Conservation (phyloP, 1,284 basidiomycete species). For the Melampsora americana region DNA sequence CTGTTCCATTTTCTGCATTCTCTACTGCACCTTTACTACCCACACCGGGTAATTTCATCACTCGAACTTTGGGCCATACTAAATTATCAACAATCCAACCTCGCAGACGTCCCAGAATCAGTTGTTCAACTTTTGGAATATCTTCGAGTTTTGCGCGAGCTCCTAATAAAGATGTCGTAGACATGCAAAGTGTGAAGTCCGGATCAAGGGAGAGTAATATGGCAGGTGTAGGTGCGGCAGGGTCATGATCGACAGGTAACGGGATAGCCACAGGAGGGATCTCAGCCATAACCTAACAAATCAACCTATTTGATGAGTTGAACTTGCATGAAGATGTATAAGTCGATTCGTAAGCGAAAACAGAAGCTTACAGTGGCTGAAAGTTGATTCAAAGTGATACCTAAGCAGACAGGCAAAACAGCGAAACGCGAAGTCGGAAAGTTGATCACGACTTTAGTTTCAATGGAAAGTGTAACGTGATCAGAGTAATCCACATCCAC, state of each 20-base stretch:
- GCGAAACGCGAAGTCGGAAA: conserved; percentile 61
- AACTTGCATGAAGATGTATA: conserved; percentile 43
- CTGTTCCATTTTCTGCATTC: conserved; percentile 99
- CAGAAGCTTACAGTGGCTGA: conserved; percentile 57
- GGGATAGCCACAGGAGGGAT: conserved; percentile 49
- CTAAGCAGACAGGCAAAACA: conserved; percentile 60
- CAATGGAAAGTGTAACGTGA: conserved; percentile 58
- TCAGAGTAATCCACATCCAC: conserved; percentile 62
- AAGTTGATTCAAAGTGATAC: conserved; percentile 59
- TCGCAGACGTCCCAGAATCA: conserved; percentile 59
- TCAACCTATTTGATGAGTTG: conserved; percentile 50
- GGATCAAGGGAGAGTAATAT: conserved; percentile 58
- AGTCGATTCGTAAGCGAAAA: conserved; percentile 13
- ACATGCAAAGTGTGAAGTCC: conserved; percentile 61
- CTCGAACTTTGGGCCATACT: conserved; percentile 59
- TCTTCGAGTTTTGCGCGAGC: conserved; percentile 62
- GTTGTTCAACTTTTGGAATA: conserved; percentile 63
- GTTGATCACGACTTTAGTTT: conserved; percentile 61
- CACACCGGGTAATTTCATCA: conserved; percentile 56
- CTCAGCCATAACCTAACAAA: conserved; percentile 45
- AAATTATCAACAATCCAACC: conserved; percentile 58
- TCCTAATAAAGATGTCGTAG: conserved; percentile 60
- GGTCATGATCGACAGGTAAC: conserved; percentile 36
- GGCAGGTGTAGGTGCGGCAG: conserved; percentile 56
- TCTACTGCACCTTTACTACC: conserved; percentile 88